A percentile compares a stretch with the other conserved stretches of the same genome.
Conservation (phyloP, 2,329 filamentous ascomycete species). For the Gaeumannomyces tritici region DNA sequence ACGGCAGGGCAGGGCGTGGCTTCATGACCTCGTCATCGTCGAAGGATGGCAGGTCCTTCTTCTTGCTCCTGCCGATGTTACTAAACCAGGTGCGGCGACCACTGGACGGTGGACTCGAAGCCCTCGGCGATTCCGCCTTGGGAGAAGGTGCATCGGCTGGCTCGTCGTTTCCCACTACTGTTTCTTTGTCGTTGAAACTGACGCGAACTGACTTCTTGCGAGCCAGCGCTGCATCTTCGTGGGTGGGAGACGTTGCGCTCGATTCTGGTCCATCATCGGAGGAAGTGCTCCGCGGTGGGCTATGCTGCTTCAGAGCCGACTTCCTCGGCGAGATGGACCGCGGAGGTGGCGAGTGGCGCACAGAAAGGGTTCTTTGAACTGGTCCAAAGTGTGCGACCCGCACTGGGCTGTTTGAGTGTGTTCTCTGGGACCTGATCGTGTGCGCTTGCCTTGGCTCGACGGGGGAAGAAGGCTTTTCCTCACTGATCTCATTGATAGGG, state of each 20-base stretch:
- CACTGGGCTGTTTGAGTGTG: constrained; percentile 50
- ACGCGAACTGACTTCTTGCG: constrained; percentile 61
- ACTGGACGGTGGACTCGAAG: constrained; percentile 25
- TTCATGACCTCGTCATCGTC: constrained; percentile 61
- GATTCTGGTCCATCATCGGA: constrained; percentile 40
- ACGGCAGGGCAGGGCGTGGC: constrained; percentile 63
- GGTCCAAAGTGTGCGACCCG: constrained; percentile 59
- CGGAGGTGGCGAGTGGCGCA: constrained; percentile 59
- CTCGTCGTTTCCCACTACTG: constrained; percentile 39
- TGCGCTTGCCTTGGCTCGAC: no score
- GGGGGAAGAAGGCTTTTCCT: no score
- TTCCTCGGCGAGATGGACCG: constrained; percentile 69
- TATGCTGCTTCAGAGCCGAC: constrained; percentile 61
- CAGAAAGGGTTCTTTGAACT: constrained; percentile 41
- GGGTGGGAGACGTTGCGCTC: constrained; percentile 16
- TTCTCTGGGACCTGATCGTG: constrained; percentile 16
- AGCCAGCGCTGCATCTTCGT: constrained; percentile 25
- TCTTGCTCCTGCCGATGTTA: constrained; percentile 36
- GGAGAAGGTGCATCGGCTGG: constrained; percentile 21
- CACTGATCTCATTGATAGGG: no score
- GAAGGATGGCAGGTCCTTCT: constrained; percentile 54
- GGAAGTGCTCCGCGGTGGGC: constrained; percentile 42
- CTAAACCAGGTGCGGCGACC: constrained; percentile 42
- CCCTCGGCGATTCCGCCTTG: constrained; percentile 26
- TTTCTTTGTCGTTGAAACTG: constrained; percentile 67